Evolutionary conservation across 2,329 filamentous ascomycete genomes (phyloP).

Genomic region (Alternaria postmessia): DNA sequence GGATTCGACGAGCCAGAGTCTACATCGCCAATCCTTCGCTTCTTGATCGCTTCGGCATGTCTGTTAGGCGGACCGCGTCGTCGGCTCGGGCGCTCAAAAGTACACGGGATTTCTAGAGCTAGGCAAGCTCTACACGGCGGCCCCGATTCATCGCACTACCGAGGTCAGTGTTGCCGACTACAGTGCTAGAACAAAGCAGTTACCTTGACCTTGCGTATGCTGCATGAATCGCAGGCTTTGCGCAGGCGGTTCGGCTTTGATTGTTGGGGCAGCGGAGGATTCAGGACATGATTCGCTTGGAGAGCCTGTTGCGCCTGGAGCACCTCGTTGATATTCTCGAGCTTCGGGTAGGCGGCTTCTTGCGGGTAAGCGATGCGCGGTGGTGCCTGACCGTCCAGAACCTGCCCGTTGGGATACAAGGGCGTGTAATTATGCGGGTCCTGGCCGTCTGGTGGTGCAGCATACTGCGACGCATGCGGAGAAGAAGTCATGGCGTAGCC

Average conservation of each 20-base stretch:
- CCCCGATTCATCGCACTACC: constrained; percentile 70
- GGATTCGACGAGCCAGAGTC: constrained; percentile 55
- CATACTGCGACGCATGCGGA: constrained; percentile 27
- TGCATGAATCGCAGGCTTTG: constrained; percentile 55
- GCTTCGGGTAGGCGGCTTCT: constrained; percentile 42
- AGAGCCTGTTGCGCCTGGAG: constrained; percentile 48
- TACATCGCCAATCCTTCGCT: constrained; percentile 60
- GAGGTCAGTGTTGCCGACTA: constrained; percentile 16
- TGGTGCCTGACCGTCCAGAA: constrained; percentile 21
- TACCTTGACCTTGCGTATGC: constrained; percentile 53
- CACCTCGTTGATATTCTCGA: constrained; percentile 49
- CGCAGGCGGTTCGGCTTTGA: constrained; percentile 49
- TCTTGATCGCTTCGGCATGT: constrained; percentile 73
- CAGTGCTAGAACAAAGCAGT: neutral
- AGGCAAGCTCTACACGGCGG: constrained; percentile 72
- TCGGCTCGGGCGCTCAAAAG: constrained; percentile 69
- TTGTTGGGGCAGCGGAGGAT: constrained; percentile 25
- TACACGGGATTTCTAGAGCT: constrained; percentile 71
- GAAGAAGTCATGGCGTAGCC: constrained; percentile 20
- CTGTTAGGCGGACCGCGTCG: constrained; percentile 71
- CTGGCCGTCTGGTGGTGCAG: constrained; percentile 23
- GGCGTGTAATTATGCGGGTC: constrained; percentile 44
- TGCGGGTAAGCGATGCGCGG: constrained; percentile 32
- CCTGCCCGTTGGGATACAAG: constrained; percentile 33
- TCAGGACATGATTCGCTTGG: constrained; percentile 47